A percentile compares a stretch with the other conserved stretches of the same genome.
phyloP scores from a whole-genome alignment of 768 basidiomycete species.

The Mycena capillaripes region DNA sequence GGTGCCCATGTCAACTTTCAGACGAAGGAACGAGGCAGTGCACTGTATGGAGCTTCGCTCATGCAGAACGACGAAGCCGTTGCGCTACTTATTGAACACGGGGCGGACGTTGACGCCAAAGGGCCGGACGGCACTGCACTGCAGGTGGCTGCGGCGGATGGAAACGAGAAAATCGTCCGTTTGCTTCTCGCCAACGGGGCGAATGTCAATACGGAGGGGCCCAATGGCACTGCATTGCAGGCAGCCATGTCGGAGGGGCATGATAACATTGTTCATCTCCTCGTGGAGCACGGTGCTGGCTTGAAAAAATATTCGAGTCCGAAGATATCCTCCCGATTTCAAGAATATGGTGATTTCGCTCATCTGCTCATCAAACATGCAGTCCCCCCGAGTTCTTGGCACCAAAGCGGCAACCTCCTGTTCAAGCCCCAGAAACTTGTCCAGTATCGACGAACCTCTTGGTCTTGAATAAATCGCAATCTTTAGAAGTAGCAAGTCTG shows the following conservation, averaged over 20 bases:
- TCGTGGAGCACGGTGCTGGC: not conserved
- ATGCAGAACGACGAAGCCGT: not conserved
- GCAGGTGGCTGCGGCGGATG: slow-evolving; percentile 5
- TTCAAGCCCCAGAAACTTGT: too few species aligned
- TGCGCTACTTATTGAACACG: not conserved
- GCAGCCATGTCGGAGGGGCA: not conserved
- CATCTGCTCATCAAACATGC: too few species aligned
- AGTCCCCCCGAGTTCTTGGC: too few species aligned
- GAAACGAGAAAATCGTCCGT: not conserved
- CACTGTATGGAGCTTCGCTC: not conserved
- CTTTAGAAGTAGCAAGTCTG: too few species aligned
- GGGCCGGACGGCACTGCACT: not conserved
- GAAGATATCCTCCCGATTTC: too few species aligned
- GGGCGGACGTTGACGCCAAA: slow-evolving; percentile 6
- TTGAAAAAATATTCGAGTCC: too few species aligned
- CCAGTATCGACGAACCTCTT: too few species aligned
- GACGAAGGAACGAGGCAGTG: slow-evolving; percentile 1
- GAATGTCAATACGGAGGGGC: not conserved
- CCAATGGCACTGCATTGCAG: slow-evolving; percentile 5
- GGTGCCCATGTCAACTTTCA: slow-evolving; percentile 4
- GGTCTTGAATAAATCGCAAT: too few species aligned
- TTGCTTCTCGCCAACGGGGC: slow-evolving; percentile 3
- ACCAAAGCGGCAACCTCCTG: too few species aligned
- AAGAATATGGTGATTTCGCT: too few species aligned
- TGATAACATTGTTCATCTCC: not conserved